Evolutionary conservation across 495 filamentous ascomycete genomes (phyloP).

Genomic region (Extremus antarcticus): DNA sequence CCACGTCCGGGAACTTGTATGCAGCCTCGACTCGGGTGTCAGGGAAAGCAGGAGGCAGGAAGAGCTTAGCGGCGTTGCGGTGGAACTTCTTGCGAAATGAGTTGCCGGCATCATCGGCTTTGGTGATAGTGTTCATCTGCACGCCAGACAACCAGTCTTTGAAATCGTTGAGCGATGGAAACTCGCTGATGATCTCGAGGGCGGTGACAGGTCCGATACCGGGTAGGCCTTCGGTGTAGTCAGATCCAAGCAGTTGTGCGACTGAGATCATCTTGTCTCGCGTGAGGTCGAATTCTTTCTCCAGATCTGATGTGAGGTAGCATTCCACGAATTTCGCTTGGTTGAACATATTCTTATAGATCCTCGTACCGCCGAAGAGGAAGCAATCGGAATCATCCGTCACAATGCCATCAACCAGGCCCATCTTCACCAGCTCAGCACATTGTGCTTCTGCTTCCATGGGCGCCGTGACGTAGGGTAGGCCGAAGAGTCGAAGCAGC

Average conservation of each 20-base stretch:
- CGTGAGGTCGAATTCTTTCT: slow-evolving; percentile 77
- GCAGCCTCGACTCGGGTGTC: slow-evolving; percentile 62
- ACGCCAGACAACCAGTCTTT: slow-evolving; percentile 77
- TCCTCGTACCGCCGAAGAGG: slow-evolving; percentile 85
- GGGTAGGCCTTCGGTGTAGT: slow-evolving; percentile 87
- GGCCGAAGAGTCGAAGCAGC: slow-evolving; percentile 75
- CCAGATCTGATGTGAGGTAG: slow-evolving; percentile 77
- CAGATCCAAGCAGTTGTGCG: slow-evolving; percentile 80
- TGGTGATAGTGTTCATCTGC: slow-evolving; percentile 46
- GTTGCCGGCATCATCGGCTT: slow-evolving; percentile 41
- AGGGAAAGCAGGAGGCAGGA: slow-evolving; percentile 70
- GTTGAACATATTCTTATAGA: slow-evolving; percentile 99
- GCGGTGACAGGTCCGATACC: slow-evolving; percentile 90
- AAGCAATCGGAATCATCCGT: slow-evolving; percentile 97
- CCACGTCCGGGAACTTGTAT: slow-evolving; percentile 78
- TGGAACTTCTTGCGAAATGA: slow-evolving; percentile 73
- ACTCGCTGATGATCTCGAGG: slow-evolving; percentile 86
- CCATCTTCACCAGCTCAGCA: slow-evolving; percentile 73
- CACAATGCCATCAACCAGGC: slow-evolving; percentile 93
- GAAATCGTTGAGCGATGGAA: slow-evolving; percentile 57
- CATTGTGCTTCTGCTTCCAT: slow-evolving; percentile 99
- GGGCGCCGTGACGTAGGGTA: slow-evolving; percentile 92
- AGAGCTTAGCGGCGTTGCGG: slow-evolving; percentile 64
- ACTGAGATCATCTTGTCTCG: slow-evolving; percentile 73
- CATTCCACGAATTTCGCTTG: slow-evolving; percentile 94